A percentile compares a stretch with the other conserved stretches of the same genome.
Conservation (phyloP, 129 eudicot species). For the Ambrosia trifida region DNA sequence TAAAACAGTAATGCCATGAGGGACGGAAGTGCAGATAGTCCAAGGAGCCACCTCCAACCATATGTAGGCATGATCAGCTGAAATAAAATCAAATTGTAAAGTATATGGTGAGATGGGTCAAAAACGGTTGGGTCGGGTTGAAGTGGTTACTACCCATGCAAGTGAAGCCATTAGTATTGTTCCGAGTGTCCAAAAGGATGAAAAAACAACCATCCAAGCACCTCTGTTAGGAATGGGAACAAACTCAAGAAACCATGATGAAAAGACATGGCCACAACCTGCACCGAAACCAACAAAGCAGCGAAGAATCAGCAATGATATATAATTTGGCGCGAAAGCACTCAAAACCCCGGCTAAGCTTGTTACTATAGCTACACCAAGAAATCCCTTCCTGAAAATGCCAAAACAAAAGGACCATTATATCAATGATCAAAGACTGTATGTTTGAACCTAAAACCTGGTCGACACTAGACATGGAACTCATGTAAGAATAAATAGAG, state of each 20-base stretch:
- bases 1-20: constrained; percentile 48
- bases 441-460: background rate
- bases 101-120: no score
- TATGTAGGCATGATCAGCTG: constrained; percentile 67
- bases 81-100: background rate
- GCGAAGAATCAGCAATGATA: constrained; percentile 53
- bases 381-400: constrained; percentile 65
- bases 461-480: background rate
- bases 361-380: constrained; percentile 60
- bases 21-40: constrained; percentile 64
- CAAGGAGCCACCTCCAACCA: constrained; percentile 83
- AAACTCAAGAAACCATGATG: constrained; percentile 82
- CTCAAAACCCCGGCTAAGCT: constrained; percentile 57
- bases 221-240: constrained; percentile 76
- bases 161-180: constrained; percentile 72
- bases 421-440: background rate
- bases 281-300: constrained; percentile 67
- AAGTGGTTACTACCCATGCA: constrained; percentile 78
- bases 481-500: background rate
- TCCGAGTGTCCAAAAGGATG: constrained; percentile 80
- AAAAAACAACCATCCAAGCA: constrained; percentile 69
- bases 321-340: constrained; percentile 65
- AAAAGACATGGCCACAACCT: constrained; percentile 75
- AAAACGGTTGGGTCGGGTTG: background rate
- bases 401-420: constrained; percentile 15